Evolutionary conservation across 306 rosid genomes (phyloP).

Genomic region (Ormosia emarginata): DNA sequence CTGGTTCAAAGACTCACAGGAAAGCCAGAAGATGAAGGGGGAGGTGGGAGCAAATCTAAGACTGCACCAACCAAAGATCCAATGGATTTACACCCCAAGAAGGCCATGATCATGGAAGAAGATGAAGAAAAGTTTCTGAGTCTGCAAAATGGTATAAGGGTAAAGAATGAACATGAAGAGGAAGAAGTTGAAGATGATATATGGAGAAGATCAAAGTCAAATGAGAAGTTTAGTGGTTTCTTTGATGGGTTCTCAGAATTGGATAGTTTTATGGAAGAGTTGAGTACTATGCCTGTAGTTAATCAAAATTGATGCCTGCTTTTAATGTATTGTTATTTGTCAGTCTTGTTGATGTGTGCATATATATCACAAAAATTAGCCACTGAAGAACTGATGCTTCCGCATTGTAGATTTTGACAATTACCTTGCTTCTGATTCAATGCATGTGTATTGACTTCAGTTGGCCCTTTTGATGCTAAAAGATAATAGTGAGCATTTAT

Average conservation of each 20-base stretch:
- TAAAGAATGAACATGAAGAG: constrained; percentile 18
- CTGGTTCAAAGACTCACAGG: constrained; percentile 59
- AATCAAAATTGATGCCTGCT: not conserved
- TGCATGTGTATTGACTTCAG: constrained; percentile 9
- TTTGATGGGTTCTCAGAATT: constrained; percentile 46
- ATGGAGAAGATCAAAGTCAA: constrained; percentile 34
- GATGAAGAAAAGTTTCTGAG: constrained; percentile 14
- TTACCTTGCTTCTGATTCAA: not conserved
- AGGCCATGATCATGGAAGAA: constrained; percentile 23
- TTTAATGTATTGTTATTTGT: not conserved
- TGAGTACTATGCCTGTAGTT: constrained; percentile 26
- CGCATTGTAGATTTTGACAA: constrained; percentile 1
- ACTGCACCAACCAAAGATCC: constrained; percentile 6
- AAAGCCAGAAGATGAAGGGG: constrained; percentile 26
- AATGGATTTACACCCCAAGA: not conserved
- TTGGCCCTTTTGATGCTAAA: not conserved
- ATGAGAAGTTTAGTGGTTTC: constrained; percentile 39
- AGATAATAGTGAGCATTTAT: constrained; percentile 8
- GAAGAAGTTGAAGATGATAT: constrained; percentile 9
- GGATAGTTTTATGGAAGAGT: constrained; percentile 42
- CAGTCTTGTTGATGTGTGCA: not conserved
- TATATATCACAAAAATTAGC: not conserved
- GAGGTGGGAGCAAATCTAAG: not conserved
- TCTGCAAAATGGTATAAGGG: constrained; percentile 11
- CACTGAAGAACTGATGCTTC: not conserved